Conservation (phyloP, 441 rosid genomes). For the Hura crepitans region DNA sequence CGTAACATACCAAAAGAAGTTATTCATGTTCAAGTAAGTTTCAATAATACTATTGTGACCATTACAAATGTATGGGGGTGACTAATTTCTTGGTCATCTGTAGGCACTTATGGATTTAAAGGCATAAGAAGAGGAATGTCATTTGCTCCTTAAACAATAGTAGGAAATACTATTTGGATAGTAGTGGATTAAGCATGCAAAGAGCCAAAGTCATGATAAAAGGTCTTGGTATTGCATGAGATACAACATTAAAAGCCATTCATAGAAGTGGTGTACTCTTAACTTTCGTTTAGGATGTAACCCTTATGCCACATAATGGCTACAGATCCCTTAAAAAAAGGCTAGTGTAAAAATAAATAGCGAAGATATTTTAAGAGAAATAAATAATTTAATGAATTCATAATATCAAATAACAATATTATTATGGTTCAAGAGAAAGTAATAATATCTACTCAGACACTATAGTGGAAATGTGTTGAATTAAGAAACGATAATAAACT, state of each 20-base stretch:
- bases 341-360: not conserved
- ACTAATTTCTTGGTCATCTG: slow-evolving; percentile 11
- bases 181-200: not conserved
- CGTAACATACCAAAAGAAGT: slow-evolving; percentile 4
- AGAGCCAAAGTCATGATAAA: not conserved
- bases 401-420: not conserved
- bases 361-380: not conserved
- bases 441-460: not conserved
- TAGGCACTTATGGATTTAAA: not conserved
- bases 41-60: slow-evolving; percentile 6
- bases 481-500: not conserved
- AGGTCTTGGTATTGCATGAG: not conserved
- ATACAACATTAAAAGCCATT: slow-evolving; percentile 11
- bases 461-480: not conserved
- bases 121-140: not conserved
- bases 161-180: too few species aligned
- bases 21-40: slow-evolving; percentile 15
- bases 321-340: slow-evolving; percentile 1
- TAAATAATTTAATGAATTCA: not conserved
- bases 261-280: slow-evolving; percentile 8
- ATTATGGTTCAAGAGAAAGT: not conserved
- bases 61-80: not conserved
- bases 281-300: slow-evolving; percentile 6
- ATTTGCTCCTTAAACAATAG: too few species aligned
- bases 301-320: slow-evolving; percentile 14